Base-by-base conservation (phyloP, 116 monocot species). In the Cymodocea nodosa region DNA sequence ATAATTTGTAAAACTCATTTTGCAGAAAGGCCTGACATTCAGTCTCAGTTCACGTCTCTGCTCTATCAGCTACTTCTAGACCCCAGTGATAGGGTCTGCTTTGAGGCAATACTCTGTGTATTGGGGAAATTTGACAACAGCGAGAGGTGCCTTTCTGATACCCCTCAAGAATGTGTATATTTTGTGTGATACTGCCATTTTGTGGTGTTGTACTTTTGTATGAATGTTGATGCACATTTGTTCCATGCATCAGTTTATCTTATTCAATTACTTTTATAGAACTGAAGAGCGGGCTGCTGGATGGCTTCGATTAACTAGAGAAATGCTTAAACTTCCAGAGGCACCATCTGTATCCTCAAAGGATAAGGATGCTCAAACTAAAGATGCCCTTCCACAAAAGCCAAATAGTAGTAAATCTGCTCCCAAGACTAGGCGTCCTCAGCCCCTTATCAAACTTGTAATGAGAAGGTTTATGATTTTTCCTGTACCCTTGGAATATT, bases 41-140 rank as follows among this genome's bases (percentile, higher is more conserved):
- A 75, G 54, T 79, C 88, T 49, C 92, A 99, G 68, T 99, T 86
- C 82, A 78, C 80, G 39, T 80, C 83, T 68, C 70, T 99, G 53
- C 92, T 99, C 59, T 99, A 99, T 80, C 98, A 99, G 71, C 84
- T 99, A 75, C 84, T 99, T 62, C 83, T 99, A 62, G 99, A 99
- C 76, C 99, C 99, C 35, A 85, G 92, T 70, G 99, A 99, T 60
- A 86, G 99, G 74, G 99, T 99, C 71, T 99, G 89, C 76, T 99
- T 99, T 76, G 99, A 99, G 76, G 92, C 92, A 69, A 84, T 99
- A 71, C 69, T 86, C 13, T 99, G 92, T 79, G 87, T 99, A 19
- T 67, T 99, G 75, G 92, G 99, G 24, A 99, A 99, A 81, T 89
- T 81, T 73, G 99, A 99, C 64, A 89, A 74, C 59, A 73, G 86